Percentiles rank a stretch among this genome's conserved stretches.
Evolutionary conservation across 495 filamentous ascomycete genomes (phyloP).

Genomic region (Xylaria curta): DNA sequence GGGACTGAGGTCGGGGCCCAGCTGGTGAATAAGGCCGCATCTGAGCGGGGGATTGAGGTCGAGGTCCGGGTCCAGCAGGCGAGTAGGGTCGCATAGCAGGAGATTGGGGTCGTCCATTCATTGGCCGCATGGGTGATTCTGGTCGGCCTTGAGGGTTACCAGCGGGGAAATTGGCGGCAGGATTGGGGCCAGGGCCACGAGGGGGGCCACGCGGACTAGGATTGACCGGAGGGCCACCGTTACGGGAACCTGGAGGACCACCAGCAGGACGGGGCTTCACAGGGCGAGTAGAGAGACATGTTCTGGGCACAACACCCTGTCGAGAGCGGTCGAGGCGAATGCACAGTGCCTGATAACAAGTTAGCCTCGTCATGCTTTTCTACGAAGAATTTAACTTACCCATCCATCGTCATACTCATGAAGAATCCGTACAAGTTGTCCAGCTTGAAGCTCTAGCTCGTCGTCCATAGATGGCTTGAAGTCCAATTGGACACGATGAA

Average conservation of each 20-base stretch:
- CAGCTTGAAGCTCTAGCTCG: constrained; percentile 79
- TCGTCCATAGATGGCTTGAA: constrained; percentile 93
- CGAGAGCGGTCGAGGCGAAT: constrained; percentile 86
- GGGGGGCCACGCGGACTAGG: constrained; percentile 49
- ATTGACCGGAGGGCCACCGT: constrained; percentile 45
- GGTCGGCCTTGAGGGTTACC: constrained; percentile 51
- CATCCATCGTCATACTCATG: constrained; percentile 99
- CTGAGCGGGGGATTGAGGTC: constrained; percentile 45
- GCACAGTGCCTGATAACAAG: constrained; percentile 75
- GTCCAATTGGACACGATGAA: constrained; percentile 93
- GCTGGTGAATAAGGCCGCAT: constrained; percentile 48
- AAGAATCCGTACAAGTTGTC: constrained; percentile 83
- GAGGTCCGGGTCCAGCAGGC: constrained; percentile 42
- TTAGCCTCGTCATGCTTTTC: constrained; percentile 45
- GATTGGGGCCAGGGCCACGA: constrained; percentile 56
- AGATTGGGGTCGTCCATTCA: constrained; percentile 45
- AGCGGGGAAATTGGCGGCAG: constrained; percentile 51
- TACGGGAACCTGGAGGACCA: constrained; percentile 45
- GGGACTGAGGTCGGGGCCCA: constrained; percentile 48
- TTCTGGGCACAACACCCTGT: constrained; percentile 92
- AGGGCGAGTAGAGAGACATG: constrained; percentile 89
- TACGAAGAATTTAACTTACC: constrained; percentile 62
- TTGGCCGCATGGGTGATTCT: constrained; percentile 48
- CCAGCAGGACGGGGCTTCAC: constrained; percentile 79
- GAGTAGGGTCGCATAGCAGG: constrained; percentile 47